Conservation (phyloP, 2,329 filamentous ascomycete genomes). For the Tetracladium maxilliforme region DNA sequence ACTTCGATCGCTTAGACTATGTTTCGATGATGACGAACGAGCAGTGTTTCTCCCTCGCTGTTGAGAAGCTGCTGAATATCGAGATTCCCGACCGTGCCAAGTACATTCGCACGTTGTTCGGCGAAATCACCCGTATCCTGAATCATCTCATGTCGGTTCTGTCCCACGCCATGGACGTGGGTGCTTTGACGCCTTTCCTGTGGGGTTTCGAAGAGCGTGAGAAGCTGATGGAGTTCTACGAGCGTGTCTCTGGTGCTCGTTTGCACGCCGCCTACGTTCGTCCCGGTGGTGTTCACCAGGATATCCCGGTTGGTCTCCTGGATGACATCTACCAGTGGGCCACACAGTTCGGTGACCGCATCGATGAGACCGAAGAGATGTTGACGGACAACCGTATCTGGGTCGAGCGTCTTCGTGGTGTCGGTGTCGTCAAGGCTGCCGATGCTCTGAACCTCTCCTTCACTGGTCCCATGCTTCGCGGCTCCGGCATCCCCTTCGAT, state of each 20-base stretch:
- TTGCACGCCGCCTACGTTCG: conserved; percentile 95
- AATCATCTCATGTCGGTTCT: conserved; percentile 98
- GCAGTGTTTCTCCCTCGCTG: conserved; percentile 88
- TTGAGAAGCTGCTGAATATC: conserved; percentile 95
- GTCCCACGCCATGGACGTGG: conserved; percentile 97
- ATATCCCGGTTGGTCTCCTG: conserved; percentile 82
- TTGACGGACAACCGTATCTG: conserved; percentile 99
- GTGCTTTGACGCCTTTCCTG: conserved; percentile 92
- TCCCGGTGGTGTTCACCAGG: conserved; percentile 90
- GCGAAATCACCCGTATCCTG: conserved; percentile 80
- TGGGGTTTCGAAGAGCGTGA: conserved; percentile 99
- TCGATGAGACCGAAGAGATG: conserved; percentile 97
- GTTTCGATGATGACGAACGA: conserved; percentile 99
- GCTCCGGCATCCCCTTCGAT: conserved; percentile 92
- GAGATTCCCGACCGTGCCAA: conserved; percentile 93
- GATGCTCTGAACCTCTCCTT: conserved; percentile 98
- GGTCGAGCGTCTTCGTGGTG: conserved; percentile 81
- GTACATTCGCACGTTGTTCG: conserved; percentile 92
- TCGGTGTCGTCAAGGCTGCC: conserved; percentile 80
- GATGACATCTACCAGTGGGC: conserved; percentile 99
- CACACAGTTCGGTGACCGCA: conserved; percentile 94
- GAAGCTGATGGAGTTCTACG: conserved; percentile 99
- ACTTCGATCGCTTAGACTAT: conserved; percentile 98
- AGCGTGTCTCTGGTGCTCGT: conserved; percentile 95
- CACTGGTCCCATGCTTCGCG: conserved; percentile 93